Evolutionary conservation across 768 basidiomycete species (phyloP).

Genomic region (Suillus cothurnatus): DNA sequence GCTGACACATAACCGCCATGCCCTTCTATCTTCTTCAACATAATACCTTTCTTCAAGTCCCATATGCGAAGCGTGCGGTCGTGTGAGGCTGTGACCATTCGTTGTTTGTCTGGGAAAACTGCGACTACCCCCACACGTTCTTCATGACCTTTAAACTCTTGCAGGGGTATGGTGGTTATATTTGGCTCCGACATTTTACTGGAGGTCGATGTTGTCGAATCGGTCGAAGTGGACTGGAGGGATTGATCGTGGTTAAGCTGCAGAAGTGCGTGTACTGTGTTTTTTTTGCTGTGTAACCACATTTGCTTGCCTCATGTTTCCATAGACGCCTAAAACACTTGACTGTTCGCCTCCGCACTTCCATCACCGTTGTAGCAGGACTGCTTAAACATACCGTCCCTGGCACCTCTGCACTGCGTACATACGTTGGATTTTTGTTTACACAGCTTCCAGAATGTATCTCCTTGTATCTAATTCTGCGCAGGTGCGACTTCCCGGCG

Average conservation of each 20-base stretch:
- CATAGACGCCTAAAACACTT: background rate
- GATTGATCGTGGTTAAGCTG: background rate
- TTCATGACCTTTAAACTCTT: background rate
- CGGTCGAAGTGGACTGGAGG: background rate
- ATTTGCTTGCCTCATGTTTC: background rate
- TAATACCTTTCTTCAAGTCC: background rate
- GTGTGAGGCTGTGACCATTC: background rate
- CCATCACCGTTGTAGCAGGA: background rate
- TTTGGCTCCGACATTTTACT: background rate
- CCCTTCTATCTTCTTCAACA: background rate
- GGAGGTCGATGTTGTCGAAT: background rate
- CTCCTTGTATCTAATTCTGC: background rate
- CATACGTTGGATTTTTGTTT: background rate
- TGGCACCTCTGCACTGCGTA: background rate
- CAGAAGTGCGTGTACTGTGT: background rate
- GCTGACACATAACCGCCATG: background rate
- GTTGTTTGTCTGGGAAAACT: background rate
- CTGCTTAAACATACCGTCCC: background rate
- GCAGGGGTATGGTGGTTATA: background rate
- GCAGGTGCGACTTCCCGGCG: background rate
- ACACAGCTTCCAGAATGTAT: background rate
- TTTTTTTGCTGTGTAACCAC: background rate
- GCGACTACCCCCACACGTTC: background rate
- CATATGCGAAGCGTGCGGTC: background rate
- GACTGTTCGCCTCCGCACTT: background rate